Percentiles rank a stretch among this genome's conserved stretches.
Evolutionary conservation across 1,139 yeast genomes (phyloP).

Genomic region (Pichiaceae sp.): DNA sequence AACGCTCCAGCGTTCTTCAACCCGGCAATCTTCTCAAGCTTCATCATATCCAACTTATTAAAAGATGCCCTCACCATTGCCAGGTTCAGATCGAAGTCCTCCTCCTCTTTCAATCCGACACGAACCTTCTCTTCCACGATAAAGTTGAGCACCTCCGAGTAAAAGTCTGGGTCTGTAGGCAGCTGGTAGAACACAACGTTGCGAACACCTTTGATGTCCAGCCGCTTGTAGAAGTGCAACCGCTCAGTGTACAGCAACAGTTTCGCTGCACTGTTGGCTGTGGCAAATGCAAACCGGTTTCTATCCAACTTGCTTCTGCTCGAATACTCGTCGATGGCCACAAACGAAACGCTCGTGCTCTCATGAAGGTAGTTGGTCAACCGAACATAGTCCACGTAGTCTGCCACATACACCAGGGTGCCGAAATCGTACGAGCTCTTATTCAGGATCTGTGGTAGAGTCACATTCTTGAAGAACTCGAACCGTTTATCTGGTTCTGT

Average conservation of each 20-base stretch:
- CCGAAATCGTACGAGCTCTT: conserved; percentile 57
- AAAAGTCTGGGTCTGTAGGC: conserved; percentile 80
- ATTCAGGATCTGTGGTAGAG: conserved; percentile 61
- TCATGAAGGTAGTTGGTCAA: conserved; percentile 64
- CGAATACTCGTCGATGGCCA: conserved; percentile 76
- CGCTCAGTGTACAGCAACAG: conserved; percentile 84
- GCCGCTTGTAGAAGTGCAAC: conserved; percentile 84
- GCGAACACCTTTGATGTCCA: conserved; percentile 79
- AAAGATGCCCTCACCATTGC: conserved; percentile 61
- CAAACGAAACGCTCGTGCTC: conserved; percentile 53
- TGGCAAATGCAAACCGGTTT: conserved; percentile 57
- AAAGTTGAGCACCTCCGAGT: conserved; percentile 60
- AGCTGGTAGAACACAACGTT: conserved; percentile 74
- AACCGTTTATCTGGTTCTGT: conserved; percentile 76
- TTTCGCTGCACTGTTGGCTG: conserved; percentile 31
- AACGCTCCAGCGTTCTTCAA: conserved; percentile 63
- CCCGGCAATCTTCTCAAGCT: conserved; percentile 81
- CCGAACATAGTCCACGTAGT: conserved; percentile 79
- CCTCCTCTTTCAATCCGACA: conserved; percentile 26
- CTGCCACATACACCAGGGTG: conserved; percentile 70
- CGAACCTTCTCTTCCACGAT: conserved; percentile 42
- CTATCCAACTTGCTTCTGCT: conserved; percentile 61
- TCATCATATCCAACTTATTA: conserved; percentile 75
- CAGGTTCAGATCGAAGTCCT: conserved; percentile 48
- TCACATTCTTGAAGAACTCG: conserved; percentile 65